Evolutionary conservation across 2,329 filamentous ascomycete species (phyloP), one percentile per base, ranked within the genome.

Genomic region (Aciculosporium take): DNA sequence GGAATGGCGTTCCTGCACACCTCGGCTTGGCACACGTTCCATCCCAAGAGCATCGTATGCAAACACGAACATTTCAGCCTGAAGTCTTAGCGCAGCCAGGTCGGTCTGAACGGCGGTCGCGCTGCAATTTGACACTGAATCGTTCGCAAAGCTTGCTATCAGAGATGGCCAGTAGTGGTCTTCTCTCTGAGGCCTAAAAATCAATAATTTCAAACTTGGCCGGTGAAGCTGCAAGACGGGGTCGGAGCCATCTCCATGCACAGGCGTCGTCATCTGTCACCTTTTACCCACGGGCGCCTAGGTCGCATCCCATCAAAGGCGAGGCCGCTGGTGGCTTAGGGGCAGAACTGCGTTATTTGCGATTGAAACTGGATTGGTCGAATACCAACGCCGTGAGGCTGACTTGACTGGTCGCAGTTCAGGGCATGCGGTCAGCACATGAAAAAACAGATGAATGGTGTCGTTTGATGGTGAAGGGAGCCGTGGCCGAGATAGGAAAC

Each of bases 281-380:
- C 45, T 51, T 45, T 18, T 25, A 33, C n/a, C 29, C 30, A 32
- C 18, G 9, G 20, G 15, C 20, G 17, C 43, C 46, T 44, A 32
- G 15, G 38, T 45, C 37, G 44, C 43, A 46, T 43, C 42, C 42
- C 34, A 39, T 37, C 33, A 20, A 20, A 18, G 31, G 31, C 50
- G 53, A 54, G 43, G 27, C 49, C 46, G 20, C 39, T 45, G 52
- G 42, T 39, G 48, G 53, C 41, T 49, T 51, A 42, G 45, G 43
- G 40, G 46, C 25, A 32, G 39, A 35, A 45, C 40, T 46, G 48
- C 49, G 48, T 42, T 50, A 49, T 47, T 52, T 43, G 30, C 41
- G 18, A 17, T 31, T 30, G 18, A 21, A 33, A 21, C 27, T 28
- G 24, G 23, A 39, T 25, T 15, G 17, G 18, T 30, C 21, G 38